Percentiles rank a stretch among this genome's conserved stretches.
phyloP scores from a whole-genome alignment of 2,329 filamentous ascomycete genomes.

The Colletotrichum sp. region DNA sequence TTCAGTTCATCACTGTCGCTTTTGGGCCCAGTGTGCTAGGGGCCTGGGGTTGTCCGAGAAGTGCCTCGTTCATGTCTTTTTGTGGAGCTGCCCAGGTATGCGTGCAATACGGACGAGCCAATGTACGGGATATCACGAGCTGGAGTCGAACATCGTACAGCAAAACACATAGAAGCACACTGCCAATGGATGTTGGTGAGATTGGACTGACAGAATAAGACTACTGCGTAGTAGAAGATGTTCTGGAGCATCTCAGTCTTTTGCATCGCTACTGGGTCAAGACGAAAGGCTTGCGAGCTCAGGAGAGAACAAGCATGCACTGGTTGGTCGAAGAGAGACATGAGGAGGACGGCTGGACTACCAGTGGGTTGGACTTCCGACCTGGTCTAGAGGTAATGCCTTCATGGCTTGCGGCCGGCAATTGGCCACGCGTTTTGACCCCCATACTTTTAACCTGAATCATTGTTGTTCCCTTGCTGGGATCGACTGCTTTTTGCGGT shows the following conservation, averaged over 20 bases:
- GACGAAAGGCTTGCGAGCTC: background rate
- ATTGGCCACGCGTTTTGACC: background rate
- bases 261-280: background rate
- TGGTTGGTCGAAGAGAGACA: background rate
- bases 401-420: background rate
- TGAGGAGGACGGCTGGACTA: background rate
- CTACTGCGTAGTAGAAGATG: background rate
- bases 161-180: background rate
- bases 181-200: no score
- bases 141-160: background rate
- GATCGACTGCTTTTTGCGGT: background rate
- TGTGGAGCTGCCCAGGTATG: background rate
- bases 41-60: background rate
- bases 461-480: background rate
- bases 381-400: background rate
- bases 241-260: background rate
- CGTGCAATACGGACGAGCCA: background rate
- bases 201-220: background rate
- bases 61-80: background rate
- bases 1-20: background rate
- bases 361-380: background rate
- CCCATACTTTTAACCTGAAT: background rate
- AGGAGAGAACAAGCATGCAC: background rate
- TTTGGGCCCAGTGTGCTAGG: background rate
- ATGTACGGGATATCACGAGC: background rate